Evolutionary conservation across 768 basidiomycete species (phyloP), one percentile per base, ranked within the genome.

Genomic region (Pleurotus giganteus): DNA sequence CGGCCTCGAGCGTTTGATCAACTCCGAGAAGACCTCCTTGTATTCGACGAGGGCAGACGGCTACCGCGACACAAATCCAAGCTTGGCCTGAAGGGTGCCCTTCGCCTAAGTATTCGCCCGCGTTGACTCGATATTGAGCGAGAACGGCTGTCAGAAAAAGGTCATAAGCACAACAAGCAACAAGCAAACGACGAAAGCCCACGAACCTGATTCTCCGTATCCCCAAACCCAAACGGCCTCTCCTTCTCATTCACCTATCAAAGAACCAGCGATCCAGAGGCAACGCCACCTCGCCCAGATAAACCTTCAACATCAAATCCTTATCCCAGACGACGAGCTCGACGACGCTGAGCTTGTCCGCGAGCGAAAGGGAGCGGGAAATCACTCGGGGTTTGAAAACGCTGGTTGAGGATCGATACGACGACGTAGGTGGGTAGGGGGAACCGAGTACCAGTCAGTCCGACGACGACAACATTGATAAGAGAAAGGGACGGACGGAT

Each of bases 251-350:
- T 51, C 55, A 54, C 60, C 52, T 54, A 34, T 63, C 60, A 11
- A 56, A 52, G 54, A 94, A 97, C 92, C 93, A 96, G 29, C 90
- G 84, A 17, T 86, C 86, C n/a, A 96, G 66, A 0, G 84, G 81
- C 5, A 98, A 60, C 0, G 86, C 81, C 4, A 83, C 80, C 69
- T 99, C 96, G 13, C 97, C 97, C 15, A 99, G 78, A 66, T 97
- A 99, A 43, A 98, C 96, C 72, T 94, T 97, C 63, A 78, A 82
- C 63, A 94, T 67, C 60, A 91, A 74, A 69, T 98, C 95, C 73
- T 88, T 94, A 70, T 95, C 94, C 95, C 96, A 99, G 0, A 94
- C 78, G 11, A 97, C 86, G 29, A 93, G 74, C 69, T 98, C 94
- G 39, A 98, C 62, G 1, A 80, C 83, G 29, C 89, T 88, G 4